These are phyloP conservation scores for Toxoplasma gondii DNA, from an alignment of 169 alveolate species.

Conservation along the genomic window DNA sequence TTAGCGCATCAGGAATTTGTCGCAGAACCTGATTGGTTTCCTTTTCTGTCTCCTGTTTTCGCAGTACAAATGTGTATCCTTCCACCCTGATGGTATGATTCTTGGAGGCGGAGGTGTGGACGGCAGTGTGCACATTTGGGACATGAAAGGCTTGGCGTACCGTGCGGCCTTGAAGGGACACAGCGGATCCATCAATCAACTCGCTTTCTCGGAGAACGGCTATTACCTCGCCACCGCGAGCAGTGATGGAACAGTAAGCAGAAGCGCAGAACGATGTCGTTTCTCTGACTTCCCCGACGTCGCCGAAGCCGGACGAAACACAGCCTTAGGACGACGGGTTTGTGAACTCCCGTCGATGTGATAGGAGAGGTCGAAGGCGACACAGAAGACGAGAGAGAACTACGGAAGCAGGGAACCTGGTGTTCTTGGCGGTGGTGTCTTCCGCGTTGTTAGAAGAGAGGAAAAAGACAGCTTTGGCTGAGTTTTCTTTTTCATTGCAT, in stretches of 20 bases:
- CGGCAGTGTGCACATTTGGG: slow-evolving; percentile 86
- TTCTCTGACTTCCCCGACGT: not conserved
- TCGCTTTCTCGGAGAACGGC: slow-evolving; percentile 87
- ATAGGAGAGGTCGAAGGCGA: not conserved
- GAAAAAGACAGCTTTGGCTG: not conserved
- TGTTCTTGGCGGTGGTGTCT: not conserved
- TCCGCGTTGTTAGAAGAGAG: not conserved
- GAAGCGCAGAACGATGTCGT: not conserved
- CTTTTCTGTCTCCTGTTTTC: not conserved
- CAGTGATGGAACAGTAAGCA: slow-evolving; percentile 74
- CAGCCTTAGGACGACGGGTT: not conserved
- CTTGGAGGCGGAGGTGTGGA: slow-evolving; percentile 80
- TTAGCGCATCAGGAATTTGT: too few relatives aligned
- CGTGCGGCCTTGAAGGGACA: slow-evolving; percentile 75
- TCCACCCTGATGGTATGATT: slow-evolving; percentile 91
- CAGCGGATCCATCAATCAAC: slow-evolving; percentile 53
- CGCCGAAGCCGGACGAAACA: not conserved
- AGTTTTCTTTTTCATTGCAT: not conserved
- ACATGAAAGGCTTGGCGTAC: slow-evolving; percentile 77
- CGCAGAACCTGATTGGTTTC: too few relatives aligned
- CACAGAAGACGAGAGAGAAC: not conserved
- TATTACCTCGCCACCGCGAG: slow-evolving; percentile 85
- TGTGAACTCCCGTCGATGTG: not conserved
- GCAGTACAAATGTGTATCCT: slow-evolving; percentile 43
- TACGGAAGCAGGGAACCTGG: not conserved